phyloP scores from a whole-genome alignment of 345 rosid species.

The Sisymbrium irio region DNA sequence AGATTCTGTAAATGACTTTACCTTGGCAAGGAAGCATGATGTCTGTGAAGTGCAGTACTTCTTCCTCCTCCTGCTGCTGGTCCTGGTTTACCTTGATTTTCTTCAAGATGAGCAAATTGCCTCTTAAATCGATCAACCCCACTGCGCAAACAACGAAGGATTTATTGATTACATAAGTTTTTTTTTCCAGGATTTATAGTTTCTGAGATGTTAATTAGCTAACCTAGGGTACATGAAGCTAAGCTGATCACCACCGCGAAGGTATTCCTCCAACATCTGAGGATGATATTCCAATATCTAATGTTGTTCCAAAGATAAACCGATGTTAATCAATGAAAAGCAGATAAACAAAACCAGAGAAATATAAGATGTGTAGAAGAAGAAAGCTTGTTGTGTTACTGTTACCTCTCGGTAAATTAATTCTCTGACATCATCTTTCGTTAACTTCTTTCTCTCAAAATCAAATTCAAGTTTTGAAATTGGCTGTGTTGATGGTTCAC shows the following conservation, averaged over 20 bases:
- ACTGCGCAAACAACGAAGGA: conserved; percentile 40
- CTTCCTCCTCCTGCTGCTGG: conserved; percentile 44
- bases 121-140: conserved; percentile 98
- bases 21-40: conserved; percentile 97
- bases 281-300: conserved; percentile 96
- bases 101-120: conserved; percentile 98
- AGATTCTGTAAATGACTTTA: conserved; percentile 25
- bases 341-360: conserved; percentile 15
- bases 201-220: conserved; percentile 21
- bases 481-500: conserved; percentile 86
- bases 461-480: conserved; percentile 98
- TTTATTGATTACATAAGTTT: neutral
- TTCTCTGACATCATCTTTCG: conserved; percentile 96
- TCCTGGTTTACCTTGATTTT: conserved; percentile 77
- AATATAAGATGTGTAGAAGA: neutral
- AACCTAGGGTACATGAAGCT: conserved; percentile 99
- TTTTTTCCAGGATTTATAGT: neutral
- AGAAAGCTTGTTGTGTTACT: conserved; percentile 33
- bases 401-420: conserved; percentile 93
- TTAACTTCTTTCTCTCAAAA: conserved; percentile 91
- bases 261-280: conserved; percentile 86
- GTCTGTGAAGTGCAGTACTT: conserved; percentile 60
- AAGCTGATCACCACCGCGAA: conserved; percentile 35
- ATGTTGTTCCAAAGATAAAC: conserved; percentile 12
- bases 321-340: conserved; percentile 18